A percentile compares a stretch with the other conserved stretches of the same genome.
phyloP scores from a whole-genome alignment of 192 early-diverging fungal species.

The Pilaira anomala region DNA sequence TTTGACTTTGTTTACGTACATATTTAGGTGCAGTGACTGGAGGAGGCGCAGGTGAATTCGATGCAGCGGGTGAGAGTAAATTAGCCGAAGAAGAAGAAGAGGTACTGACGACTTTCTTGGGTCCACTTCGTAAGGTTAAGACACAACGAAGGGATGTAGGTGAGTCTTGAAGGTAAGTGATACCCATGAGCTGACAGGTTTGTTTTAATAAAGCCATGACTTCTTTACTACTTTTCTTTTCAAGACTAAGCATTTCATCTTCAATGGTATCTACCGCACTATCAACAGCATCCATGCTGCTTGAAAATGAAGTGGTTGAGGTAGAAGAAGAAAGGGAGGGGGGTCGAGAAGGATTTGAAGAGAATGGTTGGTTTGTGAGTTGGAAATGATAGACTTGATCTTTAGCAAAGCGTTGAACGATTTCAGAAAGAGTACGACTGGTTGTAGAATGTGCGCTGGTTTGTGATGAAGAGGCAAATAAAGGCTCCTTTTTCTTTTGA shows the following conservation, averaged over 20 bases:
- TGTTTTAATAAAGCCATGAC: constrained; percentile 26
- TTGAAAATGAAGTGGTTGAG: constrained; percentile 16
- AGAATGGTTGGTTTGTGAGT: background rate
- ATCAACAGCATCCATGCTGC: constrained; percentile 2
- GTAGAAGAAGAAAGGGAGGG: constrained; percentile 11
- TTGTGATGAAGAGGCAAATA: background rate
- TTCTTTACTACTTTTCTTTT: constrained; percentile 21
- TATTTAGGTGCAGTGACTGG: background rate
- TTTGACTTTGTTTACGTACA: constrained; percentile 2
- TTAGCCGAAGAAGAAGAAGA: background rate
- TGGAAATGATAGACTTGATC: constrained; percentile 15
- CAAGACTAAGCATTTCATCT: background rate
- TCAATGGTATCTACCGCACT: constrained; percentile 5
- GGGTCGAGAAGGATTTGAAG: background rate
- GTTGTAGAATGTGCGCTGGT: background rate
- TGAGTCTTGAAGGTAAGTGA: constrained; percentile 28
- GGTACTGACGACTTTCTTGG: background rate
- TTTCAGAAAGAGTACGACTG: background rate
- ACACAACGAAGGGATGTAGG: constrained; percentile 11
- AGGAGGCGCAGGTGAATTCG: background rate
- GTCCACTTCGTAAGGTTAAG: constrained; percentile 17
- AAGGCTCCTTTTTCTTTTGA: background rate
- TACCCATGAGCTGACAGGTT: constrained; percentile 28
- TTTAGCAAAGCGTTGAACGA: constrained; percentile 10
- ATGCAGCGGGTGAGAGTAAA: background rate